Evolutionary conservation across 768 basidiomycete genomes (phyloP), one percentile per base, ranked within the genome.

Genomic region (Pleurotus giganteus): DNA sequence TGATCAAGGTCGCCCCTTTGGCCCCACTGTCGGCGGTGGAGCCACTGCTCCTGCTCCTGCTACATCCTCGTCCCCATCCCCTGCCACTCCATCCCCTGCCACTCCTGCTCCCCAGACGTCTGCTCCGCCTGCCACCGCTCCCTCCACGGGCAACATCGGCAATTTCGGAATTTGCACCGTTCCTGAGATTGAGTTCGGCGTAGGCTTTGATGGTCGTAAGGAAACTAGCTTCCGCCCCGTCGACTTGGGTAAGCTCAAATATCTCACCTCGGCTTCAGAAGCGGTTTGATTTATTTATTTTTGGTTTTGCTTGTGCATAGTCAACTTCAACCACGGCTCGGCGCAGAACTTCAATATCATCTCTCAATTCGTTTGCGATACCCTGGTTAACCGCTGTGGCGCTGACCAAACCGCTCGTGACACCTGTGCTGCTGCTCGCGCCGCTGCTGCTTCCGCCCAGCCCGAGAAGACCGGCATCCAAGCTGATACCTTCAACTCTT

Each of bases 151-250:
- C 41, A 47, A 62, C 4, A 31, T 60, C 24, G 39, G 52, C 9
- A 49, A 57, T 27, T 42, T 53, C 58, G 83, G 83, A 24, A 71
- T 63, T 23, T 85, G 83, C 71, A 69, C 78, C 4, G 69, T 79
- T 8, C 83, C 84, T 15, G 67, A 83, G 66, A 82, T 86, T 54
- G 73, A 78, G 60, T 86, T 86, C 60, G 83, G 71, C 46, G 68
- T 61, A 27, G 82, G 80, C 43, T 83, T 86, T 60, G 83, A 85
- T 57, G 68, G 69, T 62, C 73, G 84, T 55, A 78, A 70, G 59
- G 84, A 85, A 63, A 85, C 82, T 13, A 72, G 71, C 62, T 85
- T 83, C 70, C 63, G 76, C 58, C 82, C 83, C 41, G 71, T 69
- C 32, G 75, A 84, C 61, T 61, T 71, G 65, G 64, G 77, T 79